Base-by-base conservation (phyloP, 257 asterid genomes). In the Ehretia macrophylla region DNA sequence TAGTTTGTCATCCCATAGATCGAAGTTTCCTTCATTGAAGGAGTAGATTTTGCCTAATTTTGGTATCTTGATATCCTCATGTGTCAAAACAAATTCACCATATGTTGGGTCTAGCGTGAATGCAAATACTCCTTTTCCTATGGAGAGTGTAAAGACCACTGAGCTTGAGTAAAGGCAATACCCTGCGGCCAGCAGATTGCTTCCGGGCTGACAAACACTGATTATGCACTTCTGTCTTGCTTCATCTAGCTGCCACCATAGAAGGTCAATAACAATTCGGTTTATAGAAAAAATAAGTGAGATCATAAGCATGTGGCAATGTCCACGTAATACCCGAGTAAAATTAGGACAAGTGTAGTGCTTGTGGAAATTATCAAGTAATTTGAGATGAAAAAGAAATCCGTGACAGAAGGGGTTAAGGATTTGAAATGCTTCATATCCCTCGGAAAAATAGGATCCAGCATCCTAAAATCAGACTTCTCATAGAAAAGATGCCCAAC, bases 161-260 rank as follows among this genome's bases (percentile, higher is more conserved):
- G 96, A 81, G 71, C 95, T 86, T 23, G 96, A 90, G 58, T 85
- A 86, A 57, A 87, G 68, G 81, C 95, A 85, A 72, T 91, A 91
- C 0, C 98, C 96, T 48, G 96, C 94, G 10, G 94, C 96, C 32
- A 91, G 57, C 18, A 85, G 64, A 75, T 87, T 91, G 78, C 78
- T 80, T n/a, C 96, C 98, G 1, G 95, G 95, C 58, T 87, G 96
- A 67, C 96, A 87, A 52, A 87, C 95, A 17, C 84, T 87, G 48
- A 81, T 66, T 45, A 85, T 77, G 72, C 98, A 83, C 78, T 80
- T 79, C 74, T 80, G 74, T 46, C 63, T 55, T 40, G 80, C 79
- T 71, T 64, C 75, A 66, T 79, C 88, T 47, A 87, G 92, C 98
- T 87, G 77, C 65, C 21, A n/a, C 19, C 54, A 27, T 3, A 35